phyloP scores from a whole-genome alignment of 768 basidiomycete species.

The Pleurotus tuoliensis region DNA sequence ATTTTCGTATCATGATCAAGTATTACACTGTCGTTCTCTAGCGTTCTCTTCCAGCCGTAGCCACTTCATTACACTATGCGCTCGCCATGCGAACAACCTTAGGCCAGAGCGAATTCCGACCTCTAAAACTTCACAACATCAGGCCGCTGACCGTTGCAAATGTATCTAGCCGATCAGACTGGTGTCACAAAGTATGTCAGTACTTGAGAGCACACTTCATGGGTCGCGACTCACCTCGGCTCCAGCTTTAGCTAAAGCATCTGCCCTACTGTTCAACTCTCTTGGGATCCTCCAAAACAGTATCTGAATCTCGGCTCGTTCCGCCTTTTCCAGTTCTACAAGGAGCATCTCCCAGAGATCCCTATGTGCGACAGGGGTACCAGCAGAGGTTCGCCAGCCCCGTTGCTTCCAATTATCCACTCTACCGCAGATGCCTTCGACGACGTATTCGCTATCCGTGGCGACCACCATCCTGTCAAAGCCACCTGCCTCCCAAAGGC shows the following conservation, averaged over 20 bases:
- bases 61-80: too few relatives aligned
- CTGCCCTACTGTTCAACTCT: slow-evolving; percentile 16
- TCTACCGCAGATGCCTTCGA: slow-evolving; percentile 19
- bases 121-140: too few relatives aligned
- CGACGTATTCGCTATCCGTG: slow-evolving; percentile 27
- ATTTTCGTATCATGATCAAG: neutral
- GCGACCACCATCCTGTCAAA: slow-evolving; percentile 26
- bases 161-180: too few relatives aligned
- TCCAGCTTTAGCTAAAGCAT: slow-evolving; percentile 15
- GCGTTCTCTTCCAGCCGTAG: too few relatives aligned
- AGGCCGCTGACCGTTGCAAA: too few relatives aligned
- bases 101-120: too few relatives aligned
- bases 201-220: neutral
- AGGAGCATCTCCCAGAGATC: slow-evolving; percentile 23
- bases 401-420: slow-evolving; percentile 18
- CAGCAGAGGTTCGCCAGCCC: slow-evolving; percentile 17
- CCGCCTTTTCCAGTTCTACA: slow-evolving; percentile 11
- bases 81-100: too few relatives aligned
- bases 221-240: neutral
- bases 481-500: slow-evolving; percentile 24
- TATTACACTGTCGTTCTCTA: neutral
- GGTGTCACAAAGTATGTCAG: too few relatives aligned
- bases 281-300: slow-evolving; percentile 20
- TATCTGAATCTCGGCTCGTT: slow-evolving; percentile 14
- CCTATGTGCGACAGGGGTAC: slow-evolving; percentile 15